These are phyloP conservation scores for Ophiognomonia clavigignenti-juglandacearum DNA, from an alignment of 2,329 filamentous ascomycete species.

Conservation along the genomic window DNA sequence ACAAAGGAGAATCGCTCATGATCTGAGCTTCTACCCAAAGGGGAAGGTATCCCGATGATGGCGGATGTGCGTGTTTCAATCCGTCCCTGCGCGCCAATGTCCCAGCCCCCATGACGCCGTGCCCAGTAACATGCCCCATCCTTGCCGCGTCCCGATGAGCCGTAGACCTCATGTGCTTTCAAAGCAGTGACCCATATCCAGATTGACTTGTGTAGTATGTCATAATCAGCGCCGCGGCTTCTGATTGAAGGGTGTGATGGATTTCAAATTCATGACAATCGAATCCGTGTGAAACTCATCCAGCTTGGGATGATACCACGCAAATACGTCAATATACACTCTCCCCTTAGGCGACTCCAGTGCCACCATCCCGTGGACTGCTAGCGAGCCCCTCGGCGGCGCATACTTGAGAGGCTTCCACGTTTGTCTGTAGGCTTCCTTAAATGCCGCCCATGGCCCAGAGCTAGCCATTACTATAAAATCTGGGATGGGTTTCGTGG, in stretches of 20 bases:
- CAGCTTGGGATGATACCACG: constrained; percentile 53
- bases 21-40: too few species aligned
- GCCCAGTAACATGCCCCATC: not conserved
- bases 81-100: too few species aligned
- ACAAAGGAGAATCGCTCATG: not conserved
- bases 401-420: constrained; percentile 39
- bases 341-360: constrained; percentile 40
- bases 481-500: too few species aligned
- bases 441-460: constrained; percentile 28
- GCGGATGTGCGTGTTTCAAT: too few species aligned
- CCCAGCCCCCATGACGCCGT: too few species aligned
- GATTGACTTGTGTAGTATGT: not conserved
- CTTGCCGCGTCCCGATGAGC: not conserved
- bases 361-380: constrained; percentile 51
- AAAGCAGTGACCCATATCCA: not conserved
- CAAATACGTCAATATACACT: constrained; percentile 46
- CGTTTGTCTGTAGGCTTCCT: constrained; percentile 27
- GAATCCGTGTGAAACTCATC: constrained; percentile 36
- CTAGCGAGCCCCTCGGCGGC: constrained; percentile 47
- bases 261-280: constrained; percentile 34
- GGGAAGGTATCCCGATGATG: too few species aligned
- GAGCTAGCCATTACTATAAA: constrained; percentile 8
- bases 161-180: too few species aligned
- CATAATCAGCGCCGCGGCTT: constrained; percentile 9
- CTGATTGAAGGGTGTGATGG: constrained; percentile 11